phyloP scores from a whole-genome alignment of 176 grass and related monocot genomes.

The Eragrostis nindensis region DNA sequence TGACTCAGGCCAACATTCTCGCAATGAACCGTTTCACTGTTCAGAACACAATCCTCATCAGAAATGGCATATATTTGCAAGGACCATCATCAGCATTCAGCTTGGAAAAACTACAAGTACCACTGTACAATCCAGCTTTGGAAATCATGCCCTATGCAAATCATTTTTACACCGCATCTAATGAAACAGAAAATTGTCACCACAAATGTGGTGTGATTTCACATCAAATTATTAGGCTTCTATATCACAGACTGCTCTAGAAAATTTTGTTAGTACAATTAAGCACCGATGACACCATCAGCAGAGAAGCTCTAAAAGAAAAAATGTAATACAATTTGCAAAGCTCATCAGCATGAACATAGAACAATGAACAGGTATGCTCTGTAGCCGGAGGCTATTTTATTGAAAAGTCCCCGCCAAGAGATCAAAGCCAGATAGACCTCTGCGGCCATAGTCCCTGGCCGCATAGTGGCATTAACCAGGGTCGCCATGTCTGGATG shows the following conservation, averaged over 20 bases:
- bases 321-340: neutral
- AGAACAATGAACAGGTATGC: neutral
- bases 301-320: neutral
- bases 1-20: no score
- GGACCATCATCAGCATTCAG: neutral
- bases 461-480: neutral
- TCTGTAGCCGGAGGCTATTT: neutral
- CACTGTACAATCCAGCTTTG: neutral
- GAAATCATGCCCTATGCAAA: neutral
- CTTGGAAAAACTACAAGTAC: neutral
- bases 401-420: neutral
- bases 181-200: neutral
- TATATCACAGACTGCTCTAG: neutral
- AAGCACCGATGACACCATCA: neutral
- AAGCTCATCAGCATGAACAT: neutral
- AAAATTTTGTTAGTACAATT: neutral
- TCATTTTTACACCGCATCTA: neutral
- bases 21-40: no score
- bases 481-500: neutral
- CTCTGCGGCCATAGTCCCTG: neutral
- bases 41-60: no score
- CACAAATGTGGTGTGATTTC: no score
- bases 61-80: neutral
- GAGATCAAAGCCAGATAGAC: neutral
- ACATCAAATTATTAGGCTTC: no score